A percentile compares a stretch with the other conserved stretches of the same genome.
phyloP scores from a whole-genome alignment of 2,329 filamentous ascomycete species.

The Diplodia mutila region DNA sequence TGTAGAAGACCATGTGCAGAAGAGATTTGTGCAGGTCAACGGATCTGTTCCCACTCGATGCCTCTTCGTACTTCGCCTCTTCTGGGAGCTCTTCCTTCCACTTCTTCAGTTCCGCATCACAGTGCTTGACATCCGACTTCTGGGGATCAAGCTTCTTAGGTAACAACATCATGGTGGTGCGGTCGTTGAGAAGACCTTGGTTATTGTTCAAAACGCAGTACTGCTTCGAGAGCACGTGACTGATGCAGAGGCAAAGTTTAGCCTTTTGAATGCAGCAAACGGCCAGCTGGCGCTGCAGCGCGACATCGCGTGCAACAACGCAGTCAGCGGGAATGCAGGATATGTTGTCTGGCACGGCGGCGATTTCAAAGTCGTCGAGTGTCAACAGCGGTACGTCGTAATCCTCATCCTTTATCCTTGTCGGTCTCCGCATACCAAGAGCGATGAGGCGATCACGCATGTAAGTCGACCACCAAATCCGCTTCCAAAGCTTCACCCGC shows the following conservation, averaged over 20 bases:
- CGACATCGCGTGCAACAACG: conserved; percentile 68
- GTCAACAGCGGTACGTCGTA: conserved; percentile 91
- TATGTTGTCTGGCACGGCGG: conserved; percentile 67
- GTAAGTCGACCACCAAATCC: conserved; percentile 98
- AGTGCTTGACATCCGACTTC: conserved; percentile 74
- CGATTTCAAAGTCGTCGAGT: conserved; percentile 81
- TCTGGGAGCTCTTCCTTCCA: conserved; percentile 76
- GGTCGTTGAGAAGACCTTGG: conserved; percentile 71
- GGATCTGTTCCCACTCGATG: conserved; percentile 62
- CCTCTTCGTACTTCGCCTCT: conserved; percentile 70
- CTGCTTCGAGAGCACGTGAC: conserved; percentile 84
- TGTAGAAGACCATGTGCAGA: conserved; percentile 91
- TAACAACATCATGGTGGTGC: conserved; percentile 82
- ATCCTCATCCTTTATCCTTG: conserved; percentile 89
- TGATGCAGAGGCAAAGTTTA: conserved; percentile 86
- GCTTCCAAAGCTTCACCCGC: conserved; percentile 85
- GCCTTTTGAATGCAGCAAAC: conserved; percentile 91
- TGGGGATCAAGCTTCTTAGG: conserved; percentile 87
- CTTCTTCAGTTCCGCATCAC: conserved; percentile 75
- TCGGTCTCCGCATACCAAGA: conserved; percentile 89
- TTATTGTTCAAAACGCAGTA: conserved; percentile 90
- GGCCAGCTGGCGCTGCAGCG: conserved; percentile 77
- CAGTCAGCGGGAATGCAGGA: conserved; percentile 72
- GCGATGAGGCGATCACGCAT: conserved; percentile 93
- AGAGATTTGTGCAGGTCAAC: conserved; percentile 78